Evolutionary conservation across 2,329 filamentous ascomycete species (phyloP).

Genomic region (Coniochaeta sp.): DNA sequence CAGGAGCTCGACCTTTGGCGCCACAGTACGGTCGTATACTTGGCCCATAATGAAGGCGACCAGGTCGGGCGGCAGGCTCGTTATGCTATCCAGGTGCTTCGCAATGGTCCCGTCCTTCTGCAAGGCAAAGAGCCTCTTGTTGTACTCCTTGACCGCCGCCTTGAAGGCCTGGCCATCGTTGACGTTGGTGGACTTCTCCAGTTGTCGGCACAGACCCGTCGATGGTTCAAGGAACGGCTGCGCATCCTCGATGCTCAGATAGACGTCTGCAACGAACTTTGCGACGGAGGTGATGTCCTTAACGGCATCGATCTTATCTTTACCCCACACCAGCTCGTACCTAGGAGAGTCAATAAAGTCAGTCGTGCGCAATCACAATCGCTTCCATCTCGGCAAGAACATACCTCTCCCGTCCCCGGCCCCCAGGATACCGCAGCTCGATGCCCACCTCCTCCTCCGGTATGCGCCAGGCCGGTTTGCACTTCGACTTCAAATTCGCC

Average conservation of each 20-base stretch:
- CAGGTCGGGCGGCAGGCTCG: constrained; percentile 63
- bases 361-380: too few relatives aligned
- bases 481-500: constrained; percentile 42
- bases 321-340: constrained; percentile 70
- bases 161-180: constrained; percentile 62
- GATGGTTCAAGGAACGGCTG: constrained; percentile 64
- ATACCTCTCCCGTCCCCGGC: constrained; percentile 23
- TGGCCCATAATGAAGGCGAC: constrained; percentile 79
- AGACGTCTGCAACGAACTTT: constrained; percentile 64
- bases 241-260: constrained; percentile 65
- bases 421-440: constrained; percentile 77
- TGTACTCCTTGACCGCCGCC: constrained; percentile 69
- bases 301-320: constrained; percentile 71
- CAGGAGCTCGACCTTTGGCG: constrained; percentile 76
- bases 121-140: constrained; percentile 58
- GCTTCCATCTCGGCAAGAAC: too few relatives aligned
- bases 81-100: constrained; percentile 61
- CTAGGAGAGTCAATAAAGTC: constrained; percentile 24
- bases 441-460: constrained; percentile 50
- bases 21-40: constrained; percentile 87
- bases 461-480: constrained; percentile 41
- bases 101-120: constrained; percentile 65
- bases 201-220: constrained; percentile 66
- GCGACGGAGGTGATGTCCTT: constrained; percentile 67
- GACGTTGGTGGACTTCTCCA: constrained; percentile 65